phyloP scores from a whole-genome alignment of 1,284 basidiomycete genomes.

The Ustilago cynodontis region DNA sequence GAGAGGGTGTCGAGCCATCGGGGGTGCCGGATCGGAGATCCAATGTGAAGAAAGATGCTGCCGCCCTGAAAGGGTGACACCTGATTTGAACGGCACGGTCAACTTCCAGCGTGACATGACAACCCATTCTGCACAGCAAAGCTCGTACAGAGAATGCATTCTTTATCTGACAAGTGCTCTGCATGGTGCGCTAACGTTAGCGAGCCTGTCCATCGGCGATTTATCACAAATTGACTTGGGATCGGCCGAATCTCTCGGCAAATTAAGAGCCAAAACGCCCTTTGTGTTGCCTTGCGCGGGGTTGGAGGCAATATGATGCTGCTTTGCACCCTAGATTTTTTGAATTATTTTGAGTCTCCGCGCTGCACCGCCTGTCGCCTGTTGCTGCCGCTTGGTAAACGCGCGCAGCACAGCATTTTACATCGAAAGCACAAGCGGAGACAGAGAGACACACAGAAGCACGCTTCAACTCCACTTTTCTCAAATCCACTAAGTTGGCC shows the following conservation, averaged over 20 bases:
- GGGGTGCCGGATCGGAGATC: no score
- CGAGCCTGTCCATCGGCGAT: slow-evolving; percentile 29
- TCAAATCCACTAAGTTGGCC: not conserved
- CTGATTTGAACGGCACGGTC: slow-evolving; percentile 16
- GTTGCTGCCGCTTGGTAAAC: not conserved
- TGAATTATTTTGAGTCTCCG: slow-evolving; percentile 2
- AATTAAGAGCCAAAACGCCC: no score
- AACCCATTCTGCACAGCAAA: no score
- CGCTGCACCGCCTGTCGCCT: slow-evolving; percentile 16
- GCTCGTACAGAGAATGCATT: no score
- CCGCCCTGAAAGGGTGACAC: not conserved
- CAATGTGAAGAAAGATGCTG: not conserved
- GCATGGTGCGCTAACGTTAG: no score
- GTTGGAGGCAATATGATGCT: not conserved
- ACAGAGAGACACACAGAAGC: not conserved
- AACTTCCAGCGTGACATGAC: slow-evolving; percentile 23
- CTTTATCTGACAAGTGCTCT: no score
- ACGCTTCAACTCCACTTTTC: slow-evolving; percentile 1
- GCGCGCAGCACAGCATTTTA: slow-evolving; percentile 25
- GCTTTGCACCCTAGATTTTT: slow-evolving; percentile 7
- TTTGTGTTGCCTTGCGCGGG: no score
- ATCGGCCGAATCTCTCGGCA: slow-evolving; percentile 2
- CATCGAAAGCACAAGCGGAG: not conserved
- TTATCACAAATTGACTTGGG: slow-evolving; percentile 7
- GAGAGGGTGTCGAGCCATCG: not conserved